These are phyloP conservation scores for Phytophthora macrochlamydospora DNA, from an alignment of 352 stramenopile genomes.

Conservation along the genomic window DNA sequence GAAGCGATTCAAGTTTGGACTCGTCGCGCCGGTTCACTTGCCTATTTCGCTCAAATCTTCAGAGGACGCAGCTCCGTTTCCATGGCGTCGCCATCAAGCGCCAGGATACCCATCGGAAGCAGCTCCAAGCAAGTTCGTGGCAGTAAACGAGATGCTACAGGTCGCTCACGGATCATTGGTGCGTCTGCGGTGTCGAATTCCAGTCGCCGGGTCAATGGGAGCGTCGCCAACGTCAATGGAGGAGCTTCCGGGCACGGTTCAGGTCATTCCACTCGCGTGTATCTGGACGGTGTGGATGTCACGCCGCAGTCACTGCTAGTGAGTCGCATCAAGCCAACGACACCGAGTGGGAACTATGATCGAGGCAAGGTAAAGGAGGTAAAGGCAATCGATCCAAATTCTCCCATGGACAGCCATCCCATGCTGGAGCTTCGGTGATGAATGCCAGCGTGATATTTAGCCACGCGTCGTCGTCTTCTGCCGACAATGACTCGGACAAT, in stretches of 20 bases:
- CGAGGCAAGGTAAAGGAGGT: conserved; percentile 26
- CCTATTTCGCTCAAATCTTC: not conserved
- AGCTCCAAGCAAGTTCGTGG: conserved; percentile 40
- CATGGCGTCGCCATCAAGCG: conserved; percentile 62
- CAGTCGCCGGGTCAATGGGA: conserved; percentile 67
- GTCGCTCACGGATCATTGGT: conserved; percentile 60
- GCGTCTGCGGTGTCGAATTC: conserved; percentile 72
- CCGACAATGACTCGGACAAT: conserved; percentile 58
- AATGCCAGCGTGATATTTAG: conserved; percentile 61
- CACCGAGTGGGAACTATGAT: conserved; percentile 22
- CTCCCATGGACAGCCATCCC: conserved; percentile 13
- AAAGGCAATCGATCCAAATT: conserved; percentile 40
- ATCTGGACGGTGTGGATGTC: conserved; percentile 69
- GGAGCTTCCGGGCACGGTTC: conserved; percentile 22
- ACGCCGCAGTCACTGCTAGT: conserved; percentile 80
- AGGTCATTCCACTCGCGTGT: conserved; percentile 57
- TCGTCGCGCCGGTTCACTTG: not conserved
- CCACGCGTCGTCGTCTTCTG: conserved; percentile 56
- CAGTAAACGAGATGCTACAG: conserved; percentile 56
- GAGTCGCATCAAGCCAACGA: conserved; percentile 71
- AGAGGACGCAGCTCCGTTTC: not conserved
- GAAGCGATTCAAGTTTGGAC: not conserved
- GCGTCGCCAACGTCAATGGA: conserved; percentile 32
- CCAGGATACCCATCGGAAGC: conserved; percentile 41
- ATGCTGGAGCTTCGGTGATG: conserved; percentile 31